Percentiles rank a stretch among this genome's conserved stretches.
These are phyloP conservation scores for Lantana camara DNA, from an alignment of 257 asterid genomes.

Conservation along the genomic window DNA sequence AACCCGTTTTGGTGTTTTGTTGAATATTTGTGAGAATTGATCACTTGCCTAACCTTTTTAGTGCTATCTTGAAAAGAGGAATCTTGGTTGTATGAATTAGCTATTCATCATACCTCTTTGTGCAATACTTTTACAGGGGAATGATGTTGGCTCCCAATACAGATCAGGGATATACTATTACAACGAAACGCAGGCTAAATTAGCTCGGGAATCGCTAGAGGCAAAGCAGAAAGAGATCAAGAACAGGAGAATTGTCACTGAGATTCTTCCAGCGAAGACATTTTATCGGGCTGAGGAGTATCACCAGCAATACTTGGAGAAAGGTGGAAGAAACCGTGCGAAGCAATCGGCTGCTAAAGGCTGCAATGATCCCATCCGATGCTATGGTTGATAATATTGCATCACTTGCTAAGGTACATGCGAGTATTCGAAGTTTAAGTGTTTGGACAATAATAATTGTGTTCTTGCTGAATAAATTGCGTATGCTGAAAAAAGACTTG, in stretches of 20 bases:
- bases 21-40: no score
- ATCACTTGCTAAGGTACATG: background rate
- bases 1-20: no score
- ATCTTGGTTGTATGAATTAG: no score
- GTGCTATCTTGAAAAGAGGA: no score
- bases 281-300: slow-evolving; percentile 85
- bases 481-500: background rate
- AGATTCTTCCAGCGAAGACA: slow-evolving; percentile 69
- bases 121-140: slow-evolving; percentile 43
- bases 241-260: slow-evolving; percentile 55
- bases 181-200: slow-evolving; percentile 51
- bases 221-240: slow-evolving; percentile 52
- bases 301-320: slow-evolving; percentile 87
- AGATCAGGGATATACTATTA: slow-evolving; percentile 79
- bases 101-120: no score
- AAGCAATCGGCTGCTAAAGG: slow-evolving; percentile 83
- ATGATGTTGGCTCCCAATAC: slow-evolving; percentile 76
- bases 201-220: slow-evolving; percentile 66
- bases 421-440: background rate
- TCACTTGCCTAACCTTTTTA: no score
- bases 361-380: slow-evolving; percentile 78
- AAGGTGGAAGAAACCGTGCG: slow-evolving; percentile 59
- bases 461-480: no score
- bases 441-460: no score
- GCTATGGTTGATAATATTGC: slow-evolving; percentile 60